Evolutionary conservation across 2,329 filamentous ascomycete species (phyloP).

Genomic region (Orbilia ellipsospora): DNA sequence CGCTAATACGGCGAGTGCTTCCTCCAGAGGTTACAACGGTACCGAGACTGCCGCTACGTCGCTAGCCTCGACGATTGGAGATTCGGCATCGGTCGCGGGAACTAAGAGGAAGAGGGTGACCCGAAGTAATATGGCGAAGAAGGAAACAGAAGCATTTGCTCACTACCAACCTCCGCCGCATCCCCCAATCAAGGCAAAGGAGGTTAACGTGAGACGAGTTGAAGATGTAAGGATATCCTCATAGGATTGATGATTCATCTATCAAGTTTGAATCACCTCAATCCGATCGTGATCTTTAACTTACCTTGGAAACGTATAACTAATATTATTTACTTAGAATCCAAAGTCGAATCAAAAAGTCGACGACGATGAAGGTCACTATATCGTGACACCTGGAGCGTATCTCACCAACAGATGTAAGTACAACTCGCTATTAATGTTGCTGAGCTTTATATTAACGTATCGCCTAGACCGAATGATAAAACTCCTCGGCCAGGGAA

Average conservation of each 20-base stretch:
- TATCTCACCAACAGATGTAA: constrained; percentile 89
- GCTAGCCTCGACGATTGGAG: constrained; percentile 70
- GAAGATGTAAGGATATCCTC: constrained; percentile 69
- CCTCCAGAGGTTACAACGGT: constrained; percentile 55
- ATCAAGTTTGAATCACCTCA: constrained; percentile 9
- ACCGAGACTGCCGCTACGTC: constrained; percentile 82
- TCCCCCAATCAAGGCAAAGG: constrained; percentile 88
- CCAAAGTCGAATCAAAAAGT: constrained; percentile 69
- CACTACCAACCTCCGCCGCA: constrained; percentile 88
- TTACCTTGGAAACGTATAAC: not conserved
- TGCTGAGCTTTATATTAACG: constrained; percentile 11
- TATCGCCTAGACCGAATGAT: constrained; percentile 79
- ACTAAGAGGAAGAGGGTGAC: constrained; percentile 86
- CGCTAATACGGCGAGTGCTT: constrained; percentile 56
- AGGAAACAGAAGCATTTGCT: constrained; percentile 75
- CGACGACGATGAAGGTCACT: constrained; percentile 97
- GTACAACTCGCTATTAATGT: constrained; percentile 61
- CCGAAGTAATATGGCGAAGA: constrained; percentile 63
- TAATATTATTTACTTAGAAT: constrained; percentile 17
- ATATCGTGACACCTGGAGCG: constrained; percentile 88
- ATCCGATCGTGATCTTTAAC: not conserved
- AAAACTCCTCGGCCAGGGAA: constrained; percentile 92
- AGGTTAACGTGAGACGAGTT: constrained; percentile 74
- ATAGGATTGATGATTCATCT: not conserved
- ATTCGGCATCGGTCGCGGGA: constrained; percentile 64